Evolutionary conservation across 2,329 filamentous ascomycete genomes (phyloP).

Genomic region (Aspergillus texensis): DNA sequence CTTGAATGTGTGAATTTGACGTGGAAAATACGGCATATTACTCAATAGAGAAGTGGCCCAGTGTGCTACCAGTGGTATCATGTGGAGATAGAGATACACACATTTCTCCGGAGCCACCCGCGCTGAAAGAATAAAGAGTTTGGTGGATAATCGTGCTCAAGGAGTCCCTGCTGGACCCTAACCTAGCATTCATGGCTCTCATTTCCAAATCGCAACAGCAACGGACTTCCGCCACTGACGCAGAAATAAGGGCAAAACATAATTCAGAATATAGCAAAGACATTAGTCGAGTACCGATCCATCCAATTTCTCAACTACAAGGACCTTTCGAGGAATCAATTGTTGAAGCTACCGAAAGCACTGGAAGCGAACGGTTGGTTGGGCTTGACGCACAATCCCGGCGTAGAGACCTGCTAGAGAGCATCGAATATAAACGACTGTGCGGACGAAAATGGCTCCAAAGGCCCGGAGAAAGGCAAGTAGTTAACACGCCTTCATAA

Average conservation of each 20-base stretch:
- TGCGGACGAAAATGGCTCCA: slow-evolving; percentile 77
- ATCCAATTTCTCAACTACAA: slow-evolving; percentile 47
- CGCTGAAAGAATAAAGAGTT: background rate
- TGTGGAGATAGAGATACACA: background rate
- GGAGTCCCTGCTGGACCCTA: background rate
- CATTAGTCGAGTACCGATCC: slow-evolving; percentile 31
- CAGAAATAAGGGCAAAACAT: slow-evolving; percentile 6
- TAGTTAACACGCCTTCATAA: background rate
- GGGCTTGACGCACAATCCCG: slow-evolving; percentile 50
- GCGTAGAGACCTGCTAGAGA: slow-evolving; percentile 69
- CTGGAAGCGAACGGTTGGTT: slow-evolving; percentile 32
- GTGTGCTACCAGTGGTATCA: background rate
- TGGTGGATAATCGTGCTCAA: background rate
- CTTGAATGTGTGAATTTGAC: slow-evolving; percentile 2
- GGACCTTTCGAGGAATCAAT: slow-evolving; percentile 52
- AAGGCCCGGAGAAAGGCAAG: slow-evolving; percentile 63
- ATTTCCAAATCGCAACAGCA: slow-evolving; percentile 2
- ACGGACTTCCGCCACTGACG: slow-evolving; percentile 9
- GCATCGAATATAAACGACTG: slow-evolving; percentile 68
- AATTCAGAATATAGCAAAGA: slow-evolving; percentile 7
- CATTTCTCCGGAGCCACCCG: background rate
- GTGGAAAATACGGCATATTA: background rate
- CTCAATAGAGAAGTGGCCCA: background rate
- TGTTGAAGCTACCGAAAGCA: slow-evolving; percentile 35
- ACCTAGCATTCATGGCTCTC: slow-evolving; percentile 13